Evolutionary conservation across 148 eudicot species (phyloP).

Genomic region (Cornus controversa): DNA sequence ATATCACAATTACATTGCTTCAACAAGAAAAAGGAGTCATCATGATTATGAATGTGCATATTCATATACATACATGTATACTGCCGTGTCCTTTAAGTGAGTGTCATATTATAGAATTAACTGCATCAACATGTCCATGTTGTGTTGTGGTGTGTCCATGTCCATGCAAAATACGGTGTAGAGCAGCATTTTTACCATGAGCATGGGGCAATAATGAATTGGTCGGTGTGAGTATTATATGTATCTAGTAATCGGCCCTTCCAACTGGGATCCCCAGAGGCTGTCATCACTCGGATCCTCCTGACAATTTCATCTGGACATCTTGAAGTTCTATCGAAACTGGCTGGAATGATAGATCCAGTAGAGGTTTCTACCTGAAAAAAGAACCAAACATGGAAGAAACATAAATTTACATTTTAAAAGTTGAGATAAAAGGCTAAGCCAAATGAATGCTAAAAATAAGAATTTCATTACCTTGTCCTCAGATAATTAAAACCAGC

Average conservation of each 20-base stretch:
- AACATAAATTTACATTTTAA: slow-evolving; percentile 1
- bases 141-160: background rate
- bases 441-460: background rate
- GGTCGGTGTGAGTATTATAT: slow-evolving; percentile 74
- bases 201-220: slow-evolving; percentile 68
- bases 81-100: too few relatives aligned
- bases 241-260: slow-evolving; percentile 68
- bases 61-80: too few relatives aligned
- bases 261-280: slow-evolving; percentile 61
- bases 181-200: slow-evolving; percentile 48
- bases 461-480: background rate
- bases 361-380: slow-evolving; percentile 73
- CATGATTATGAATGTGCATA: too few relatives aligned
- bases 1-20: too few relatives aligned
- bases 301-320: slow-evolving; percentile 87
- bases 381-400: background rate
- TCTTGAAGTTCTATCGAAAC: slow-evolving; percentile 73
- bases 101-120: too few relatives aligned
- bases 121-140: too few relatives aligned
- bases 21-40: too few relatives aligned
- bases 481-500: background rate
- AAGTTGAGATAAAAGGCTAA: background rate
- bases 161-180: background rate
- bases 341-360: slow-evolving; percentile 67
- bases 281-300: slow-evolving; percentile 63